Evolutionary conservation across 106 monocot genomes (phyloP), one percentile per base, ranked within the genome.

Genomic region (Dendrobium officinale): DNA sequence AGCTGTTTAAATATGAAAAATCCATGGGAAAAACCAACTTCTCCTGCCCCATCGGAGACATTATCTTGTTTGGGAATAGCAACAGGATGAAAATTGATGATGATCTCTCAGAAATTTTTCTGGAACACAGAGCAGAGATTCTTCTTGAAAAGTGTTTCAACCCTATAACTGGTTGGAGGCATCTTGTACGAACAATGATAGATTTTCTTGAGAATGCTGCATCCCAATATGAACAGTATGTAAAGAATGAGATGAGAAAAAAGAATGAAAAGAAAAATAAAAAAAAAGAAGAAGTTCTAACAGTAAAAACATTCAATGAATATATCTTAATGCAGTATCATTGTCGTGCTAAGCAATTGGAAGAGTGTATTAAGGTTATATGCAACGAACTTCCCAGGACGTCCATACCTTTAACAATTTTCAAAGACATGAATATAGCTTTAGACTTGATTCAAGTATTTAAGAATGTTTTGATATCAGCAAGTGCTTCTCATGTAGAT

Each of bases 1-100:
- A 26, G 22, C 27, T 91, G 55, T 3, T 86, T 2, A 86, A 79
- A 27, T 70, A 79, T 45, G 72, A 72, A 29, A 10, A 22, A 18
- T n/a, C 43, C 31, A 20, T 13, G 7, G 40, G 16, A 48, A 47
- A 83, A 0, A 19, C 20, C 6, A 67, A 26, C 27, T 51, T 75
- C 2, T 42, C 55, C n/a, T n/a, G n/a, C n/a, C n/a, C n/a, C 15
- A 54, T 54, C 80, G 93, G 86, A 10, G 87, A 91, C 29, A n/a
- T 93, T 0, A 68, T 91, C 2, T 10, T 93, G 9, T 83, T 84
- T 75, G 93, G 93, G 0, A 91, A 85, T 18, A 75, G 85, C 27
- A 74, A 87, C 2, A 73, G 91, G 29, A 89, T 93, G 85, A 81
- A 79, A 15, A 76, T 86, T 37, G 75, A 77, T 22, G 61, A 75